Conservation (phyloP, 768 basidiomycete species). For the Exidia glandulosa region DNA sequence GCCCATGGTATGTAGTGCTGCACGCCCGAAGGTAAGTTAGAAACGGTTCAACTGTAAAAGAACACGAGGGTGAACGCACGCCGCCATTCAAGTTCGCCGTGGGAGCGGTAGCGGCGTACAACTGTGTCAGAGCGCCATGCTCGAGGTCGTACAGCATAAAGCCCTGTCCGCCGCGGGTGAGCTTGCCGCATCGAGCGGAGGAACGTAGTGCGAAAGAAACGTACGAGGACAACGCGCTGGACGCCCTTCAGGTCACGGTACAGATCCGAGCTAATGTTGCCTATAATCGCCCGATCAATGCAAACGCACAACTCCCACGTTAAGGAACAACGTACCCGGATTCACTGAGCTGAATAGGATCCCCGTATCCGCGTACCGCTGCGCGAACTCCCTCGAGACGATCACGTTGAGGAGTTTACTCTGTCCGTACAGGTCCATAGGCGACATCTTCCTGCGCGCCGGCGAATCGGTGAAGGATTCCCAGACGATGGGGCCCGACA, state of each 20-base stretch:
- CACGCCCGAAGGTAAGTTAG: too few relatives aligned
- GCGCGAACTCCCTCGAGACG: conserved; percentile 8
- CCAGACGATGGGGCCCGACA: not conserved
- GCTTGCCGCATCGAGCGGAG: too few relatives aligned
- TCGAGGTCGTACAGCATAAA: not conserved
- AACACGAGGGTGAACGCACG: too few relatives aligned
- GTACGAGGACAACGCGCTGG: not conserved
- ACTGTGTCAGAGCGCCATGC: not conserved
- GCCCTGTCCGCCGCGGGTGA: not conserved
- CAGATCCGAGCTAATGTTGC: not conserved
- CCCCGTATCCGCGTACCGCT: conserved; percentile 6
- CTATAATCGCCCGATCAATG: not conserved
- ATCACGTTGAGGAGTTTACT: conserved; percentile 6
- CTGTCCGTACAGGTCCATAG: not conserved
- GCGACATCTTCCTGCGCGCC: not conserved
- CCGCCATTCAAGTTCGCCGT: too few relatives aligned
- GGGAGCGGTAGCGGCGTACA: too few relatives aligned
- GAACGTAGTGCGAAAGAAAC: too few relatives aligned
- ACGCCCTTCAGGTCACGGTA: not conserved
- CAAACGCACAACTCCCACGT: not conserved
- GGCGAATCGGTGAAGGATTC: not conserved
- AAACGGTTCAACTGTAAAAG: too few relatives aligned
- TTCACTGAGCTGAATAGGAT: conserved; percentile 9
- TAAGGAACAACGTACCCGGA: conserved; percentile 7
- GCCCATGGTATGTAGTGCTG: too few relatives aligned